Evolutionary conservation across 192 early-diverging fungal genomes (phyloP).

Genomic region (Coemansia sp.): DNA sequence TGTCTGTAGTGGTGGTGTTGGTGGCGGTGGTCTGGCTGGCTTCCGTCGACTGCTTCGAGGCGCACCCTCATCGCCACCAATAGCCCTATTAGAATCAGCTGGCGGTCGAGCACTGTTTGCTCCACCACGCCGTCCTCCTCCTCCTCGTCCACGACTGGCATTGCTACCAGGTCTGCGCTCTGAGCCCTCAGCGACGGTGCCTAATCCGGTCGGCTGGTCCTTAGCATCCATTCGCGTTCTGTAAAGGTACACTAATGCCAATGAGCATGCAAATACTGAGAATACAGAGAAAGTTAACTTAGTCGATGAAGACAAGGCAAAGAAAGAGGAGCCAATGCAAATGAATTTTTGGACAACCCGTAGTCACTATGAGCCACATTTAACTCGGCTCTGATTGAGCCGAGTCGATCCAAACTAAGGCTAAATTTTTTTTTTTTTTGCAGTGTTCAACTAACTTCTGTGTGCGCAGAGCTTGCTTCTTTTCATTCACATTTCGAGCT

Average conservation of each 20-base stretch:
- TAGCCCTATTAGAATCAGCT: not conserved
- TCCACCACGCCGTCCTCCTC: not conserved
- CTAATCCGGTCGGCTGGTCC: slow-evolving; percentile 1
- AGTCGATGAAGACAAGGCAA: not conserved
- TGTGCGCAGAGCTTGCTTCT: not conserved
- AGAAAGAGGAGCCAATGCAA: not conserved
- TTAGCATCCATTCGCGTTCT: slow-evolving; percentile 13
- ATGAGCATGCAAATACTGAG: slow-evolving; percentile 5
- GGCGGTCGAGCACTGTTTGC: not conserved
- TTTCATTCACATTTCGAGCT: not conserved
- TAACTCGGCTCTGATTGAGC: not conserved
- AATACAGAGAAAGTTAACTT: not conserved
- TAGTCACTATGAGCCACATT: not conserved
- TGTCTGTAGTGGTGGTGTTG: not conserved
- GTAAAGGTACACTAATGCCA: not conserved
- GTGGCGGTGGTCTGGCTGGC: not conserved
- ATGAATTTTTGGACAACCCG: not conserved
- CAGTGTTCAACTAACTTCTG: not conserved
- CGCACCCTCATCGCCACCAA: not conserved
- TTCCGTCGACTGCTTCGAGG: slow-evolving; percentile 2
- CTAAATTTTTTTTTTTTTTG: not conserved
- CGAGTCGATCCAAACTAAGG: slow-evolving; percentile 6
- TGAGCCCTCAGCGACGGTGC: not conserved
- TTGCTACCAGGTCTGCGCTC: not conserved
- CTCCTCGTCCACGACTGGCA: slow-evolving; percentile 6